Base-by-base conservation (phyloP, 2,329 filamentous ascomycete genomes). In the Claviceps maximensis region DNA sequence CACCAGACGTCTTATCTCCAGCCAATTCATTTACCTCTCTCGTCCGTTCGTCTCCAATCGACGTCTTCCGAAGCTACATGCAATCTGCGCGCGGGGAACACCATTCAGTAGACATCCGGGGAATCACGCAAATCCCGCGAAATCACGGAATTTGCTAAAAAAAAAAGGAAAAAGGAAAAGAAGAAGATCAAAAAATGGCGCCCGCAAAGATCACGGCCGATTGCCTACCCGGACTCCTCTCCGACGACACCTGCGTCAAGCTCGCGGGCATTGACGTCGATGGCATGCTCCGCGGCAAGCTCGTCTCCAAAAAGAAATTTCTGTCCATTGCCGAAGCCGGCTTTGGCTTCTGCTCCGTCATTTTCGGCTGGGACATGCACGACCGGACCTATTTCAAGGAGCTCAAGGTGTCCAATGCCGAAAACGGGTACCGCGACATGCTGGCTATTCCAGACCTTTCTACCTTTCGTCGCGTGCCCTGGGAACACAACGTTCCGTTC, bases 311-410 rank as follows among this genome's bases (percentile, higher is more conserved):
- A 76, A 86, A 84, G 66, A 95, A 96, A 72, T 95, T 96, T 69
- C 74, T 95, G 40, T 88, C 86, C 31, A 79, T 95, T 51, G 84
- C 84, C n/a, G 70, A 79, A 44, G 78, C 82, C 46, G 90, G 89
- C 50, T 95, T 95, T 61, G 90, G 89, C 52, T 95, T 95, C 75
- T 95, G 90, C 74, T 93, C 87, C 21, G 89, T 95, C 59, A 82
- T 95, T 58, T 95, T 95, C 63, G 89, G 90, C 66, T 95, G 90
- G 90, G 89, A 96, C 69, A 95, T 95, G 88, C 89, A 96, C 69
- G 90, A 96, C 64, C 77, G 82, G 72, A 94, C 88, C 12, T 96
- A 95, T 68, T 84, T 87, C 66, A 82, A 78, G 61, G 89, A 95
- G 70, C 79, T 95, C 58, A 79, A 80, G 63, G 85, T 95, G 67